Conservation (phyloP, 1,139 yeast genomes). For the Saccharomyces hybrid region DNA sequence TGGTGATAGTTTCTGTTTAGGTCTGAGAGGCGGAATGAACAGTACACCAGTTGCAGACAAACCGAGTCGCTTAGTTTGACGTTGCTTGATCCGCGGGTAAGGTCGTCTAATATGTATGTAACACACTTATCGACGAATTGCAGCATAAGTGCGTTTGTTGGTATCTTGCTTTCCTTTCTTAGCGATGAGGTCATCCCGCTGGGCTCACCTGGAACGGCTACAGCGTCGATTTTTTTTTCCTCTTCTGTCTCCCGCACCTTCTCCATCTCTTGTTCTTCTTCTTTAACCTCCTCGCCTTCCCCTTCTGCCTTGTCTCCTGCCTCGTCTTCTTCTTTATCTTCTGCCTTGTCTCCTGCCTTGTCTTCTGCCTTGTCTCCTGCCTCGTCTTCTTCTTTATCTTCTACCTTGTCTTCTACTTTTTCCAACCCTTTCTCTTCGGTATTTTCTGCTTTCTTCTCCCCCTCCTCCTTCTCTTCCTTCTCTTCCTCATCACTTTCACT, state of each 20-base stretch:
- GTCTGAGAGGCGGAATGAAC: conserved; percentile 32
- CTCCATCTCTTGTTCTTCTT: too few species aligned
- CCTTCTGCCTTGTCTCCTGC: not conserved
- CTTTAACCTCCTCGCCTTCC: not conserved
- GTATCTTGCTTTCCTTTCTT: conserved; percentile 1
- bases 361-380: not conserved
- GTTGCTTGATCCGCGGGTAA: conserved; percentile 5
- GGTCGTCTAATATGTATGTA: conserved; percentile 14
- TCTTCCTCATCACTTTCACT: not conserved
- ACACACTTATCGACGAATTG: conserved; percentile 25
- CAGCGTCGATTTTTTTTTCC: not conserved
- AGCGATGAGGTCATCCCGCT: not conserved
- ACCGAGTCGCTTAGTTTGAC: conserved; percentile 25
- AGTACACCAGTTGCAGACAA: conserved; percentile 31
- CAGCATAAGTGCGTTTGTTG: conserved; percentile 23
- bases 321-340: not conserved
- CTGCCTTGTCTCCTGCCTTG: not conserved
- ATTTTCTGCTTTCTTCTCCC: not conserved
- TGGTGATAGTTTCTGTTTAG: conserved; percentile 26
- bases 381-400: not conserved
- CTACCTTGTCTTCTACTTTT: not conserved
- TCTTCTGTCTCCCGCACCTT: not conserved
- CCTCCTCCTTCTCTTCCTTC: not conserved
- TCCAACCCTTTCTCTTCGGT: too few species aligned
- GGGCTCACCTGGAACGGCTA: conserved; percentile 3